Percentiles rank a stretch among this genome's conserved stretches.
Conservation (phyloP, 768 basidiomycete genomes). For the Mycena rebaudengoi region DNA sequence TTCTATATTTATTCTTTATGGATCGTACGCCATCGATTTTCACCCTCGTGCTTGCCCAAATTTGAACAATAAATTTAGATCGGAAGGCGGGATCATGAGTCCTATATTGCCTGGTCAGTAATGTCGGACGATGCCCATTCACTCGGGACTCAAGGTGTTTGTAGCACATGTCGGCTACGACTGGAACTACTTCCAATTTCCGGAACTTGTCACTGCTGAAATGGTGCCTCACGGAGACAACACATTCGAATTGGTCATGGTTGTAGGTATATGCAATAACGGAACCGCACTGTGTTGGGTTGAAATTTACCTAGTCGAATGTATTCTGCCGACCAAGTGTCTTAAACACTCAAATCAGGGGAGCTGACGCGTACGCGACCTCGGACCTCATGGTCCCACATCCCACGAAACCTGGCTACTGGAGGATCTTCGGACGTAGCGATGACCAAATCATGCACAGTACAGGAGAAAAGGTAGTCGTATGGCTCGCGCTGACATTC, state of each 20-base stretch:
- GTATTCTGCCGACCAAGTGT: slow-evolving; percentile 29
- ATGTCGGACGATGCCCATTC: too few relatives aligned
- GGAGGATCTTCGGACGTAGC: slow-evolving; percentile 45
- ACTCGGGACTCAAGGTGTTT: neutral
- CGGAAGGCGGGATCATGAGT: slow-evolving; percentile 29
- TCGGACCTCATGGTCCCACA: slow-evolving; percentile 54
- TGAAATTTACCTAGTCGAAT: slow-evolving; percentile 17
- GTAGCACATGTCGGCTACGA: slow-evolving; percentile 6
- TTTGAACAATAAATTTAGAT: slow-evolving; percentile 1
- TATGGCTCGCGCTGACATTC: neutral
- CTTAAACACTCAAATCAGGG: slow-evolving; percentile 45
- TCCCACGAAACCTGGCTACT: slow-evolving; percentile 49
- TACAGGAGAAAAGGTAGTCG: slow-evolving; percentile 15
- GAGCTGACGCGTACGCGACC: slow-evolving; percentile 50
- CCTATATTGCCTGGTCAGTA: slow-evolving; percentile 26
- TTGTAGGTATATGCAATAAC: slow-evolving; percentile 37
- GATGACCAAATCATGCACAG: slow-evolving; percentile 47
- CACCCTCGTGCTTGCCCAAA: neutral
- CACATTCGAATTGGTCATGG: slow-evolving; percentile 46
- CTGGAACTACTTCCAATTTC: slow-evolving; percentile 36
- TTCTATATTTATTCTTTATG: slow-evolving; percentile 40
- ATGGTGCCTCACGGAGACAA: slow-evolving; percentile 43
- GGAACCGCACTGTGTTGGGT: neutral
- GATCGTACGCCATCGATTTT: slow-evolving; percentile 35
- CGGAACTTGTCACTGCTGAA: slow-evolving; percentile 28